Evolutionary conservation across 306 rosid genomes (phyloP).

Genomic region (Cucurbita pepo): DNA sequence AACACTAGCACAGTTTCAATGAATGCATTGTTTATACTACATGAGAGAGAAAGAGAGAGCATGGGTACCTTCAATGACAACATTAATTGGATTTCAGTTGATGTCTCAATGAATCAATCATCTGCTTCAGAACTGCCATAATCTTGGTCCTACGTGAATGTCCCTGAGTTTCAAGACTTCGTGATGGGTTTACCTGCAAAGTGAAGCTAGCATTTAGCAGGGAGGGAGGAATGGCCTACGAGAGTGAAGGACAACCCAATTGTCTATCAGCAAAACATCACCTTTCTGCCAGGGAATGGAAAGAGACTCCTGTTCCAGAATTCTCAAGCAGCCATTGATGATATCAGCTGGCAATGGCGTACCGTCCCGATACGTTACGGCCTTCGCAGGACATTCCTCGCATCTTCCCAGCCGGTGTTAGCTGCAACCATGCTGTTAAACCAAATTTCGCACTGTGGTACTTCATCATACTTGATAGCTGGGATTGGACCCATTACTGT

Average conservation of each 20-base stretch:
- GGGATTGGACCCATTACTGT: slow-evolving; percentile 80
- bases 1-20: not conserved
- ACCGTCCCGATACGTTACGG: slow-evolving; percentile 73
- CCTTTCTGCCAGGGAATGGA: slow-evolving; percentile 57
- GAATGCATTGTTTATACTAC: not conserved
- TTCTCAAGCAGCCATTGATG: slow-evolving; percentile 42
- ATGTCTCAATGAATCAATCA: not conserved
- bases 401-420: slow-evolving; percentile 43
- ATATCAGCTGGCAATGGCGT: slow-evolving; percentile 44
- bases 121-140: not conserved
- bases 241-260: slow-evolving; percentile 76
- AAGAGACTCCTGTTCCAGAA: slow-evolving; percentile 63
- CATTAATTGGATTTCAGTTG: not conserved
- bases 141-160: not conserved
- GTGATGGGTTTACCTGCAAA: slow-evolving; percentile 20
- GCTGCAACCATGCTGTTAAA: slow-evolving; percentile 92
- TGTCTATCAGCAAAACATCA: slow-evolving; percentile 61
- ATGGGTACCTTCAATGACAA: not conserved
- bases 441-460: slow-evolving; percentile 59
- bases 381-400: slow-evolving; percentile 53
- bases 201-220: slow-evolving; percentile 45
- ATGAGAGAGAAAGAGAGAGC: not conserved
- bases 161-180: not conserved
- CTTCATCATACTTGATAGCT: slow-evolving; percentile 41
- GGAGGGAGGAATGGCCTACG: slow-evolving; percentile 56